Evolutionary conservation across 306 rosid species (phyloP), one percentile per base, ranked within the genome.

Genomic region (Astragalus glycyphyllos): DNA sequence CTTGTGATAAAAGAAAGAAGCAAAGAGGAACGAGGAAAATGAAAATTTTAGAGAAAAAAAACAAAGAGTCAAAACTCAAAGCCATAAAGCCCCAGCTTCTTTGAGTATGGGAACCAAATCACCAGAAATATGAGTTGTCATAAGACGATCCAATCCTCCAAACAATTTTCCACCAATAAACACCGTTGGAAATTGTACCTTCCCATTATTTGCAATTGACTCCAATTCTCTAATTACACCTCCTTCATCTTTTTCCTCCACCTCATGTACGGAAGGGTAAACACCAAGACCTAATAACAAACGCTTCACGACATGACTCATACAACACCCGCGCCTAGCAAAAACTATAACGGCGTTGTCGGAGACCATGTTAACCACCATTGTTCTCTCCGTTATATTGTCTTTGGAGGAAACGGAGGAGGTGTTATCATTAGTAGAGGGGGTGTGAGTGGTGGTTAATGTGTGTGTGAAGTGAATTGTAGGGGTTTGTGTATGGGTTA

Each of bases 51-150:
- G 10, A 34, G 2, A 51, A 15, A 50, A 23, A 9, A 6, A 45
- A 46, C 5, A 20, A 10, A 62, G 1, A 53, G 35, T 13, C 3
- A 45, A 3, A 10, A 48, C 2, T 29, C 71, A 88, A 16, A 88
- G 93, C 90, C 93, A 88, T 38, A 88, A 68, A 15, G 93, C 93
- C 3, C 93, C 85, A 2, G 90, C 90, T 49, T 85, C 54, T 78
- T 86, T 88, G 65, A 86, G 81, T 6, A 84, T 65, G 0, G 90
- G 94, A 76, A 88, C 73, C 84, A 88, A 75, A 59, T 88, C 90
- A 3, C 90, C 94, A 29, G 90, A 77, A 41, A 88, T 88, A 86
- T 88, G 94, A 51, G 90, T 68, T 6, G 90, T 89, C 85, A 88
- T 84, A 12, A 88, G 76, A 7, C 84, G 80, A 72, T 88, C 93